phyloP scores from a whole-genome alignment of 306 rosid genomes.

The Pachyrhizus erosus region DNA sequence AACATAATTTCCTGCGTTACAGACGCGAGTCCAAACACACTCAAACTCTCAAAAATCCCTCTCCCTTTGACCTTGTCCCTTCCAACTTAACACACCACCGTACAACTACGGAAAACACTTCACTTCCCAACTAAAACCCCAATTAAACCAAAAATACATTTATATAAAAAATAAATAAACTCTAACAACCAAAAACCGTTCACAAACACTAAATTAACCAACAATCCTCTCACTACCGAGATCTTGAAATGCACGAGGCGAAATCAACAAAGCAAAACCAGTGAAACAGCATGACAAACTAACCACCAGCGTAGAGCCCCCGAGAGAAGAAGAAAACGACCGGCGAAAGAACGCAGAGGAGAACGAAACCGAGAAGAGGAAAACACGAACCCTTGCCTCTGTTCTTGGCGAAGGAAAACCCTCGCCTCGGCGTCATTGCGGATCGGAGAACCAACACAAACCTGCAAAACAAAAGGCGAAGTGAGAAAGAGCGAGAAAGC shows the following conservation, averaged over 20 bases:
- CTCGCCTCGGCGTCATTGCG: slow-evolving; percentile 48
- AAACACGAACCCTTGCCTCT: slow-evolving; percentile 65
- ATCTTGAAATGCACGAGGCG: neutral
- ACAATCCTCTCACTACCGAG: neutral
- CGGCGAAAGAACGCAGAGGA: slow-evolving; percentile 65
- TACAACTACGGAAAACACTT: slow-evolving; percentile 8
- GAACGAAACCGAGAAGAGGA: slow-evolving; percentile 53
- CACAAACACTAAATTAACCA: slow-evolving; percentile 16
- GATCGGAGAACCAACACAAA: neutral
- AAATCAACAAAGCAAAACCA: neutral
- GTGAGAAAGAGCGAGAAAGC: neutral
- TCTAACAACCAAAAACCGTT: neutral
- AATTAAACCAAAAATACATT: neutral
- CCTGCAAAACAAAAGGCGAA: slow-evolving; percentile 22
- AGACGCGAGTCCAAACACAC: neutral
- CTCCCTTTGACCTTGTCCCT: neutral
- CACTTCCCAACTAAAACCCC: slow-evolving; percentile 5
- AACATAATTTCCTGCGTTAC: neutral
- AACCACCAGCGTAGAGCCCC: slow-evolving; percentile 64
- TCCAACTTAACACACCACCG: neutral
- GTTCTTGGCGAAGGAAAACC: slow-evolving; percentile 49
- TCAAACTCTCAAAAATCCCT: neutral
- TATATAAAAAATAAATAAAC: neutral
- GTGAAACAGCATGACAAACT: neutral
- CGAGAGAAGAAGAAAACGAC: slow-evolving; percentile 69